Base-by-base conservation (phyloP, 2,329 filamentous ascomycete species). In the Aureobasidium zeae region DNA sequence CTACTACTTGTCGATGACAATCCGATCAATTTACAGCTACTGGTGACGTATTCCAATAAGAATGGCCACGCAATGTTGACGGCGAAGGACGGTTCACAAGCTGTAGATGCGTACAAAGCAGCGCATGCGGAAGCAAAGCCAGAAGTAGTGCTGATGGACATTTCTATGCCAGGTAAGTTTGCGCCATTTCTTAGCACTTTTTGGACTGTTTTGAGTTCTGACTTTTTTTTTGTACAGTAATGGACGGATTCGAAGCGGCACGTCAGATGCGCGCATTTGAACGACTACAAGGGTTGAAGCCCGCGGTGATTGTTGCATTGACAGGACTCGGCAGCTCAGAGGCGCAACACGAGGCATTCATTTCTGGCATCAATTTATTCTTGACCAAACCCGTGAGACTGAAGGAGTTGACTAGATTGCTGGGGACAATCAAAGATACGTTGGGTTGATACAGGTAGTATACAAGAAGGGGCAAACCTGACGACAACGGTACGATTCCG, bases 21-120 rank as follows among this genome's bases (percentile, higher is more conserved):
- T 25, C 30, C 49, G 16, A 36, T 57, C 31, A 58, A 57, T 13
- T 48, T 55, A 3, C 44, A 52, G 20, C 47, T 56, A 2, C 45
- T 55, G 17, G 55, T 62, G 3, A 60, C 63, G 2, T 65, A 61
- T 3, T 61, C 49, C n/a, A 51, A 49, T 31, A 53, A 49, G 25
- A 47, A 49, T 15, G 49, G 48, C 2, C 65, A 66, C 3, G 60
- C 56, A n/a, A 56, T 58, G 3, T 58, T 63, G 12, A 60, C 59
- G 19, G 68, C 67, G 2, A 51, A 52, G 17, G 61, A 71, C 48
- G 69, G 69, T 2, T 56, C 64, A 0, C 61, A 69, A 48, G 69
- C 69, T 3, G 60, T 72, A 0, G 53, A 66, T 5, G 55, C 55
- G 24, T 65, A 64, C 32, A 57, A 26, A 28, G 30, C 51, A 24